phyloP scores from a whole-genome alignment of 768 basidiomycete species.

The Boletus rubescentipes region DNA sequence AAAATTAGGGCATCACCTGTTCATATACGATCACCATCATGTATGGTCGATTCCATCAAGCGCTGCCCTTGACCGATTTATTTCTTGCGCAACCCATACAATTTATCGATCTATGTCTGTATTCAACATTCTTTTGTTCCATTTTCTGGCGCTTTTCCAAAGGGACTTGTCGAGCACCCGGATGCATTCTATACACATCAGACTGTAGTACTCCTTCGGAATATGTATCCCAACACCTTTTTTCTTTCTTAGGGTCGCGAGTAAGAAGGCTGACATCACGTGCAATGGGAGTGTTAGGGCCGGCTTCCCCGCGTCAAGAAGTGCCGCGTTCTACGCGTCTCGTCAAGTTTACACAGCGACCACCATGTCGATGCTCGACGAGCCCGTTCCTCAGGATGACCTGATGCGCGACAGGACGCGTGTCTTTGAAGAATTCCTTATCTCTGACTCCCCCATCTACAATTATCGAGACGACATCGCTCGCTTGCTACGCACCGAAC shows the following conservation, averaged over 20 bases:
- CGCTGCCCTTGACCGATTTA: background rate
- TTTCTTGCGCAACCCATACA: conserved; percentile 8
- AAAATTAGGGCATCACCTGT: conserved; percentile 12
- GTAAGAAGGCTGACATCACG: conserved; percentile 3
- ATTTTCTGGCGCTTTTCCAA: background rate
- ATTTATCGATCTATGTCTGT: background rate
- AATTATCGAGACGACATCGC: conserved; percentile 86
- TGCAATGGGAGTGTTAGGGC: conserved; percentile 31
- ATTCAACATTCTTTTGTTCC: conserved; percentile 5
- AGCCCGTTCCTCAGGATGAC: conserved; percentile 67
- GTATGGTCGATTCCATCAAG: conserved; percentile 4
- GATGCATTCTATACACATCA: conserved; percentile 7
- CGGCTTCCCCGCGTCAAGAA: conserved; percentile 28
- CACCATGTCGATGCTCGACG: conserved; percentile 41
- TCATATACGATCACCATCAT: conserved; percentile 13
- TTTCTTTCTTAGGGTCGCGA: background rate
- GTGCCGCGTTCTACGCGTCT: conserved; percentile 16
- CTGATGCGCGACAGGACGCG: conserved; percentile 74
- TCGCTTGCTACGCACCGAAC: conserved; percentile 77
- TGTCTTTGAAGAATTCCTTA: conserved; percentile 81
- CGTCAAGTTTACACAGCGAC: background rate
- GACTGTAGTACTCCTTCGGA: conserved; percentile 7
- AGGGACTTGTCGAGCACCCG: conserved; percentile 1
- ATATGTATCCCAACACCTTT: background rate
- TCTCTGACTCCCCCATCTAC: conserved; percentile 61